Conservation (phyloP, 164 flowering plant species). For the Vitis vinifera region ASM3070453v1 NC_081812.1:9948001-9948500, state of each 20-base stretch:
- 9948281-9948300: neutral
- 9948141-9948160: no score
- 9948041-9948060: no score
- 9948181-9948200: no score
- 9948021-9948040: no score
- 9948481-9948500: conserved; percentile 13
- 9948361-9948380: conserved; percentile 30
- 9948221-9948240: neutral
- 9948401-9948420: conserved; percentile 20
- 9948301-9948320: conserved; percentile 23
- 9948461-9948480: conserved; percentile 27
- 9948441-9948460: conserved; percentile 18
- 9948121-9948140: no score
- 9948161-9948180: no score
- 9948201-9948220: no score
- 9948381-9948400: conserved; percentile 16
- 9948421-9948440: conserved; percentile 23
- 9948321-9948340: conserved; percentile 45
- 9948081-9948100: no score
- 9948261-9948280: neutral
- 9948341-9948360: conserved; percentile 33
- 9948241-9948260: no score
- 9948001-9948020: no score
- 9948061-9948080: no score
- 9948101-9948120: no score